Evolutionary conservation across 1,284 basidiomycete genomes (phyloP).

Genomic region (Trichosporon faecale): DNA sequence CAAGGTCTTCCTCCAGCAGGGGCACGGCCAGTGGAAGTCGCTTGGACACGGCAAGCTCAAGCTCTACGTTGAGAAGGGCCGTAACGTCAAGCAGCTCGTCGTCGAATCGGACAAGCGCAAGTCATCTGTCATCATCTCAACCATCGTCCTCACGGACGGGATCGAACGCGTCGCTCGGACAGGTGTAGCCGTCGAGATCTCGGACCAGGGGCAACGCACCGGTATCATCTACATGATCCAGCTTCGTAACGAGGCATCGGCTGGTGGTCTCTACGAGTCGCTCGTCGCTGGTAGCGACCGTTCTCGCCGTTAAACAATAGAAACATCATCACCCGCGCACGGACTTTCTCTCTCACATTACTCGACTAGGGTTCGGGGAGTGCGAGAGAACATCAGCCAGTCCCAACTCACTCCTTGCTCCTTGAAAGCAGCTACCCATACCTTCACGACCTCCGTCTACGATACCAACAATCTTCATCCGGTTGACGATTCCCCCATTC

Average conservation of each 20-base stretch:
- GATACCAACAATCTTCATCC: neutral
- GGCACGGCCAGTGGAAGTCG: constrained; percentile 95
- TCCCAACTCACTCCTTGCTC: neutral
- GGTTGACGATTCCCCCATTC: neutral
- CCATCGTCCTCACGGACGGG: constrained; percentile 90
- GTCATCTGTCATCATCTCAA: constrained; percentile 79
- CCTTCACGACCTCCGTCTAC: neutral
- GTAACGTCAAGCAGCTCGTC: constrained; percentile 91
- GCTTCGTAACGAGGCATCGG: constrained; percentile 79
- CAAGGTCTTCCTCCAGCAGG: constrained; percentile 94
- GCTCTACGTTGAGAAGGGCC: constrained; percentile 71
- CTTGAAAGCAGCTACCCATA: neutral
- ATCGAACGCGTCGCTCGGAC: constrained; percentile 97
- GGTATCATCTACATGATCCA: constrained; percentile 98
- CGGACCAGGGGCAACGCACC: constrained; percentile 82
- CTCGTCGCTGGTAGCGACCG: constrained; percentile 85
- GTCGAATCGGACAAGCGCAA: constrained; percentile 79
- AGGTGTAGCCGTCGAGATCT: constrained; percentile 93
- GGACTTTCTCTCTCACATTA: neutral
- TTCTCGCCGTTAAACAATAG: constrained; percentile 21
- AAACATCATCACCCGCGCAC: neutral
- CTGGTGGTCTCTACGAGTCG: constrained; percentile 78
- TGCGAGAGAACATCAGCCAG: constrained; percentile 4
- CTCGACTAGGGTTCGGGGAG: neutral
- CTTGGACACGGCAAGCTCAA: constrained; percentile 84